phyloP scores from a whole-genome alignment of 345 rosid genomes.

The Corchorus olitorius region DNA sequence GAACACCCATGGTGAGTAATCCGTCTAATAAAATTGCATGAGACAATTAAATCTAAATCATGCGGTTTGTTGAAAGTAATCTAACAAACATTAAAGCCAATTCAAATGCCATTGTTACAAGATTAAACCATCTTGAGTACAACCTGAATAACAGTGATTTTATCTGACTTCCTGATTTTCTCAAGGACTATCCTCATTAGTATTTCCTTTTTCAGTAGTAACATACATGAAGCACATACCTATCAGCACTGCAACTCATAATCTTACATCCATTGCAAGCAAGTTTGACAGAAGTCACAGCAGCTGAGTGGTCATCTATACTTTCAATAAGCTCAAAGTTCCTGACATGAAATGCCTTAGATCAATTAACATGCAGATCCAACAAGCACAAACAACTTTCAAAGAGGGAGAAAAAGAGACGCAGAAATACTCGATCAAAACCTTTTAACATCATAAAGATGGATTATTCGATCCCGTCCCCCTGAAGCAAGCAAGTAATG shows the following conservation, averaged over 20 bases:
- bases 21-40: constrained; percentile 9
- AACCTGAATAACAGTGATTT: constrained; percentile 10
- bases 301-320: constrained; percentile 69
- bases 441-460: constrained; percentile 79
- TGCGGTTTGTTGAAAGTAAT: constrained; percentile 4
- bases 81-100: constrained; percentile 1
- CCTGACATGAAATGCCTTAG: constrained; percentile 43
- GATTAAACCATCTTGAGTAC: constrained; percentile 2
- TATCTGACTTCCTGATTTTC: constrained; percentile 11
- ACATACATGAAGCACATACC: constrained; percentile 40
- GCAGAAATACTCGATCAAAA: constrained; percentile 24
- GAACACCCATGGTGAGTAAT: constrained; percentile 8
- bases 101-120: constrained; percentile 15
- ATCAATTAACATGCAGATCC: constrained; percentile 23
- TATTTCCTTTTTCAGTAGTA: background rate
- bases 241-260: constrained; percentile 78
- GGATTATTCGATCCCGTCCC: constrained; percentile 70
- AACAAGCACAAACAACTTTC: constrained; percentile 25
- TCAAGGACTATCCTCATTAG: background rate
- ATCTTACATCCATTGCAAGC: constrained; percentile 56
- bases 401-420: constrained; percentile 2
- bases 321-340: constrained; percentile 65
- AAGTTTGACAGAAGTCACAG: constrained; percentile 75
- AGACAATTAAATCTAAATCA: constrained; percentile 1
- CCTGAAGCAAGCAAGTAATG: constrained; percentile 72